phyloP scores from a whole-genome alignment of 805 yeast species.

The Priceomyces castillae region DNA sequence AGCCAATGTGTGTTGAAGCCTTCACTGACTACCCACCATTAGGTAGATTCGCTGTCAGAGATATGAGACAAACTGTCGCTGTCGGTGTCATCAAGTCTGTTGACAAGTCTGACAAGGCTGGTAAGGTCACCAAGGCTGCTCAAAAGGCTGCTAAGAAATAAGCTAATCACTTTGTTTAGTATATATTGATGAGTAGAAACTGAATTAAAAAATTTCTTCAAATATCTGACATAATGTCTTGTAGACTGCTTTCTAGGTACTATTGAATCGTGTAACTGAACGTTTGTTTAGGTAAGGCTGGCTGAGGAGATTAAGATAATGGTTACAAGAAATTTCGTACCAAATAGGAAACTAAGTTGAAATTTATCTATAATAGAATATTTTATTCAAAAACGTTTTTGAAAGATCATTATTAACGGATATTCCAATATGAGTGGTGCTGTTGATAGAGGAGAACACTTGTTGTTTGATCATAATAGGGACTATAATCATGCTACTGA shows the following conservation, averaged over 20 bases:
- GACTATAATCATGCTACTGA: slow-evolving; percentile 79
- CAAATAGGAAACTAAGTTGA: neutral
- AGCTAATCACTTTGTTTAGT: slow-evolving; percentile 16
- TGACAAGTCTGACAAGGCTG: slow-evolving; percentile 47
- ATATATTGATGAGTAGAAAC: slow-evolving; percentile 4
- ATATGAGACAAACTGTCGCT: slow-evolving; percentile 99
- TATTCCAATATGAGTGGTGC: slow-evolving; percentile 3
- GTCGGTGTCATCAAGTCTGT: slow-evolving; percentile 94
- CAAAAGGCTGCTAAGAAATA: slow-evolving; percentile 47
- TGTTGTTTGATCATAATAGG: slow-evolving; percentile 26
- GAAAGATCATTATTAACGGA: neutral
- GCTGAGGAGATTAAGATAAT: too few relatives aligned
- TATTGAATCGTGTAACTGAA: too few relatives aligned
- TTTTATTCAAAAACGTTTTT: neutral
- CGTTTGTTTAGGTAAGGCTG: too few relatives aligned
- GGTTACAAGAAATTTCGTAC: too few relatives aligned
- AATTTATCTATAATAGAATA: neutral
- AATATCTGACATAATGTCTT: too few relatives aligned
- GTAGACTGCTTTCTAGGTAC: too few relatives aligned
- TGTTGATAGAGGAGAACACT: slow-evolving; percentile 25
- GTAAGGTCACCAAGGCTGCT: slow-evolving; percentile 50
- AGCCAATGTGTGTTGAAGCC: slow-evolving; percentile 45
- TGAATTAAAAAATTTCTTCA: neutral
- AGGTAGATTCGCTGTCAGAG: slow-evolving; percentile 76
- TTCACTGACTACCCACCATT: slow-evolving; percentile 46